phyloP scores from a whole-genome alignment of 495 filamentous ascomycete species.

The Penicillium bovifimosum region DNA sequence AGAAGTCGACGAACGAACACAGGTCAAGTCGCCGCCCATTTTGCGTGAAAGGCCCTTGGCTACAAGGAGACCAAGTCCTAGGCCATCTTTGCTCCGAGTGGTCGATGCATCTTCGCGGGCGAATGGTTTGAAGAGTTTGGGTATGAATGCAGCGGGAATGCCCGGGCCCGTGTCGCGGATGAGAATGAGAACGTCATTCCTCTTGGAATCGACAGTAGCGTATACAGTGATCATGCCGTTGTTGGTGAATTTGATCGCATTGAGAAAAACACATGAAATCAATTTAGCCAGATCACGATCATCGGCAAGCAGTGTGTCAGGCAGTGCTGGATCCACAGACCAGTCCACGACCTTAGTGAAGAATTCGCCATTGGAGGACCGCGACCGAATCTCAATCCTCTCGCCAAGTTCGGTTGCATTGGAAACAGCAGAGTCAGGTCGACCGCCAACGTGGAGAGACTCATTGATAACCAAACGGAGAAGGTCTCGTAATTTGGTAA shows the following conservation, averaged over 20 bases:
- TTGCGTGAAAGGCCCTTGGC: constrained; percentile 72
- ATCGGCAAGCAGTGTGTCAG: constrained; percentile 62
- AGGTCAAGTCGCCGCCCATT: constrained; percentile 68
- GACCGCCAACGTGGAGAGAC: constrained; percentile 62
- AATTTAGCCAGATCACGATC: constrained; percentile 69
- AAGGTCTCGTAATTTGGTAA: constrained; percentile 59
- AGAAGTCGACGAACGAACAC: constrained; percentile 61
- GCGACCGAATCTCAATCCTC: constrained; percentile 57
- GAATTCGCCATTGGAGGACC: constrained; percentile 53
- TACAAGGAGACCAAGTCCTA: constrained; percentile 70
- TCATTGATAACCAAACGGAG: constrained; percentile 65
- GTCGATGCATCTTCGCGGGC: constrained; percentile 67
- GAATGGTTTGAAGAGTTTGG: constrained; percentile 71
- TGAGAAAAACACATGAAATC: constrained; percentile 68
- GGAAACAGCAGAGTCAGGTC: constrained; percentile 63
- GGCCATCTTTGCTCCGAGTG: constrained; percentile 64
- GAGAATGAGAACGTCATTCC: constrained; percentile 53
- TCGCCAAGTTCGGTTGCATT: constrained; percentile 59
- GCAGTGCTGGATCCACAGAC: constrained; percentile 59
- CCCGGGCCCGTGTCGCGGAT: constrained; percentile 69
- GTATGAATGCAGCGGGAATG: constrained; percentile 63
- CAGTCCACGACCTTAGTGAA: constrained; percentile 60
- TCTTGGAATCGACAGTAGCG: constrained; percentile 46
- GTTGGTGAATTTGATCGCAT: constrained; percentile 78
- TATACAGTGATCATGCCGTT: constrained; percentile 58